A percentile compares a stretch with the other conserved stretches of the same genome.
phyloP scores from a whole-genome alignment of 495 filamentous ascomycete genomes.

The Penicillium paxilli region DNA sequence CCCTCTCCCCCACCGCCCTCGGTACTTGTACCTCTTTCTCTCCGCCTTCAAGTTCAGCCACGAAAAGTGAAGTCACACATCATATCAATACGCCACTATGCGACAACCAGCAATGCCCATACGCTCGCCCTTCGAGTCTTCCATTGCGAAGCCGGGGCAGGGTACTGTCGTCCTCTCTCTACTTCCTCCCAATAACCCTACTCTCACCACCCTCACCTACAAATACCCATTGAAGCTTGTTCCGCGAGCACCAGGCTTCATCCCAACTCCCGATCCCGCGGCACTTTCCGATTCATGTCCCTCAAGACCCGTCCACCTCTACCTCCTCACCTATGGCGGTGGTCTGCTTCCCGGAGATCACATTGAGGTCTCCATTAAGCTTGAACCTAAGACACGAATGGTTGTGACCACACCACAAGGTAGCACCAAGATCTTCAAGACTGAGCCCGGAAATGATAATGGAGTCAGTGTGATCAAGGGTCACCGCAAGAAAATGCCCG shows the following conservation, averaged over 20 bases:
- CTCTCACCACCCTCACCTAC: constrained; percentile 74
- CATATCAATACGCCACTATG: constrained; percentile 18
- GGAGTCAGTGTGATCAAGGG: constrained; percentile 29
- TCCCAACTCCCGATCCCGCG: constrained; percentile 27
- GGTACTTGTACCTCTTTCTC: neutral
- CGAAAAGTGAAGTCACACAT: neutral
- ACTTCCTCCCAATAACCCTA: constrained; percentile 68
- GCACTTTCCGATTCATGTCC: constrained; percentile 26
- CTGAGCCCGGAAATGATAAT: constrained; percentile 43
- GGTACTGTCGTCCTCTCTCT: constrained; percentile 74
- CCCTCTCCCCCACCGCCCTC: neutral
- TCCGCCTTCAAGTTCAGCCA: neutral
- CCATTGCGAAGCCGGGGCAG: constrained; percentile 70
- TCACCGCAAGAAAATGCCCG: constrained; percentile 26
- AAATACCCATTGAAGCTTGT: constrained; percentile 96
- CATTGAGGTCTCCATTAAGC: constrained; percentile 68
- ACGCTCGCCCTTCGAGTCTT: constrained; percentile 65
- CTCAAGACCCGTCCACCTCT: constrained; percentile 60
- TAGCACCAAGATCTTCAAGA: constrained; percentile 93
- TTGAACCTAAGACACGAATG: constrained; percentile 66
- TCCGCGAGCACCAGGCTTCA: constrained; percentile 55
- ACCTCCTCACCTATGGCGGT: constrained; percentile 92
- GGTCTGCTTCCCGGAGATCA: constrained; percentile 85
- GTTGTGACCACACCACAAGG: constrained; percentile 86
- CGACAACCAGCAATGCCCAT: constrained; percentile 39